Percentiles rank a stretch among this genome's conserved stretches.
phyloP scores from a whole-genome alignment of 2,329 filamentous ascomycete genomes.

The Aspergillus phoenicis region DNA sequence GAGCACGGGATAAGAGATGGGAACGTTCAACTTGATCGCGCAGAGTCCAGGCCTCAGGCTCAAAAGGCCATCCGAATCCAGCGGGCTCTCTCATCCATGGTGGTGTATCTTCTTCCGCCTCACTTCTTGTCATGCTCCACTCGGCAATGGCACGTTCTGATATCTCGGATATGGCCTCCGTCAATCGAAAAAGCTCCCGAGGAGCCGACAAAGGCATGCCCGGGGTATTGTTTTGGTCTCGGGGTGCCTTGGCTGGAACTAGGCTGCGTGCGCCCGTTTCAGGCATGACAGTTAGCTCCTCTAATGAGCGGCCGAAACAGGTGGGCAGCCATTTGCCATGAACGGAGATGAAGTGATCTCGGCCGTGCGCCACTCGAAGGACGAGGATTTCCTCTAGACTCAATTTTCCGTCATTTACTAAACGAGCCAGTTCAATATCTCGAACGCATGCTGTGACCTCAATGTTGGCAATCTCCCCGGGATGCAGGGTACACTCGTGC shows the following conservation, averaged over 20 bases:
- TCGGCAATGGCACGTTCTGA: constrained; percentile 62
- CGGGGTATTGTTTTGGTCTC: constrained; percentile 37
- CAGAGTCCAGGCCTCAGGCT: constrained; percentile 52
- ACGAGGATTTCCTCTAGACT: constrained; percentile 84
- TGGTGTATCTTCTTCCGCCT: constrained; percentile 34
- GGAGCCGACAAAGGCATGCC: constrained; percentile 73
- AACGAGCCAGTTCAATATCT: constrained; percentile 63
- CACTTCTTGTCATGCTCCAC: constrained; percentile 60
- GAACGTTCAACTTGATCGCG: constrained; percentile 45
- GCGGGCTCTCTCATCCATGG: constrained; percentile 56
- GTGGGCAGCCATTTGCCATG: constrained; percentile 78
- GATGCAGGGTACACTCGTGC: constrained; percentile 69
- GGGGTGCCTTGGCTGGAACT: constrained; percentile 28
- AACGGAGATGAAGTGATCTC: constrained; percentile 89
- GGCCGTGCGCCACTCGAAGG: constrained; percentile 76
- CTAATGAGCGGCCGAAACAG: constrained; percentile 81
- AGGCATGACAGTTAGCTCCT: constrained; percentile 83
- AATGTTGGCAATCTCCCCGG: constrained; percentile 78
- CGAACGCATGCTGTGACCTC: constrained; percentile 69
- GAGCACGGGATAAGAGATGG: constrained; percentile 48
- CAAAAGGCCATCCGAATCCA: constrained; percentile 61
- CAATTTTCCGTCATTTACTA: constrained; percentile 69
- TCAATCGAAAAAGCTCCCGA: constrained; percentile 85
- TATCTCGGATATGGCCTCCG: constrained; percentile 71
- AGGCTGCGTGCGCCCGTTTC: constrained; percentile 75